A percentile compares a stretch with the other conserved stretches of the same genome.
These are phyloP conservation scores for Albifimbria verrucaria DNA, from an alignment of 2,329 filamentous ascomycete species.

Conservation along the genomic window DNA sequence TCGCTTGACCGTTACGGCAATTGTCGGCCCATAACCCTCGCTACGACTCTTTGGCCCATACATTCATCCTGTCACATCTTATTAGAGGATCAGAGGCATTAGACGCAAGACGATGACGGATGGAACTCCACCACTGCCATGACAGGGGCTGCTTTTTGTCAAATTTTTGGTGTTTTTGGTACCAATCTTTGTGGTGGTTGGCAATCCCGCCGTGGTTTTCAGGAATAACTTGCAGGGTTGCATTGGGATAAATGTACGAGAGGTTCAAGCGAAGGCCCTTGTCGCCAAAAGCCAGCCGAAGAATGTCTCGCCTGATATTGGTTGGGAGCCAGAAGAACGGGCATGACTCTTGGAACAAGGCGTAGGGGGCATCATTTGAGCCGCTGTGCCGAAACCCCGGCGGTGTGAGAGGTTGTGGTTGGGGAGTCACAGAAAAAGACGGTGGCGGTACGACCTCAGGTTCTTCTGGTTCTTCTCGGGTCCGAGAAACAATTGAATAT, in stretches of 20 bases:
- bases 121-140: not conserved
- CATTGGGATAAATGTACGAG: not conserved
- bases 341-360: too few relatives aligned
- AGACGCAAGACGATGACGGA: not conserved
- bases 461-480: not conserved
- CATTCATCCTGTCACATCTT: not conserved
- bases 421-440: too few relatives aligned
- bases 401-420: too few relatives aligned
- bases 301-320: too few relatives aligned
- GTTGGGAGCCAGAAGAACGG: too few relatives aligned
- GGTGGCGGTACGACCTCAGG: too few relatives aligned
- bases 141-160: not conserved
- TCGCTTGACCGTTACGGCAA: not conserved
- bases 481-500: not conserved
- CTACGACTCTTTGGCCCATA: not conserved
- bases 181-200: not conserved
- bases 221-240: not conserved
- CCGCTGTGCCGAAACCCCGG: too few relatives aligned
- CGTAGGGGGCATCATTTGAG: too few relatives aligned
- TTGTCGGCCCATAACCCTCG: not conserved
- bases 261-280: not conserved
- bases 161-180: not conserved
- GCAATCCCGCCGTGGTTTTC: not conserved
- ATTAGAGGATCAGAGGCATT: not conserved
- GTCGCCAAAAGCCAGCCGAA: too few relatives aligned